These are phyloP conservation scores for Cercospora berteroae DNA, from an alignment of 2,329 filamentous ascomycete genomes.

Conservation along the genomic window DNA sequence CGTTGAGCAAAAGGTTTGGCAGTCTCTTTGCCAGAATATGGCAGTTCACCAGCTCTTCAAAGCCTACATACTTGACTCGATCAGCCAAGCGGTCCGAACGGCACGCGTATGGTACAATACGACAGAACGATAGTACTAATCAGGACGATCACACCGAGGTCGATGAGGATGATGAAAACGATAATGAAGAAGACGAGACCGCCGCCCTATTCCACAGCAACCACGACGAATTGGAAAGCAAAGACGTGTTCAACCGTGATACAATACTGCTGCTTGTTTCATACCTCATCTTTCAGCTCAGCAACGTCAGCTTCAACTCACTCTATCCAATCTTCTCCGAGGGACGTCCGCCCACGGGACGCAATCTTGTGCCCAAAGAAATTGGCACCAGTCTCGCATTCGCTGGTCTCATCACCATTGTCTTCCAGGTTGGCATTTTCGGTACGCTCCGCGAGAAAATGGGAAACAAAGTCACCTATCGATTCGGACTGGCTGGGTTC, in stretches of 20 bases:
- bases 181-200: constrained; percentile 43
- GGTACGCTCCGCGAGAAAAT: constrained; percentile 72
- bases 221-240: constrained; percentile 51
- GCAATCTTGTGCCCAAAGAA: constrained; percentile 69
- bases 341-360: constrained; percentile 70
- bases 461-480: constrained; percentile 84
- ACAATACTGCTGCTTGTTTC: constrained; percentile 78
- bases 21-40: constrained; percentile 66
- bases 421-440: constrained; percentile 87
- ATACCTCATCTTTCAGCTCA: constrained; percentile 89
- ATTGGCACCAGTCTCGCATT: constrained; percentile 85
- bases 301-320: constrained; percentile 93
- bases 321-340: constrained; percentile 92
- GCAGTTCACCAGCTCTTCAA: constrained; percentile 62
- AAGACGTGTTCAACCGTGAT: constrained; percentile 71
- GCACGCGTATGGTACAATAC: constrained; percentile 13
- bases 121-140: constrained; percentile 17
- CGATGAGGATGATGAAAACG: constrained; percentile 28
- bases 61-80: constrained; percentile 59
- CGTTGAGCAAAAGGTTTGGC: constrained; percentile 57
- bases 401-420: constrained; percentile 78
- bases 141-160: constrained; percentile 24
- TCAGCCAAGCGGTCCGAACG: constrained; percentile 19
- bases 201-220: constrained; percentile 42
- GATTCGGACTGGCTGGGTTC: constrained; percentile 73